These are phyloP conservation scores for Phytophthora melonis DNA, from an alignment of 352 stramenopile species.

Conservation along the genomic window DNA sequence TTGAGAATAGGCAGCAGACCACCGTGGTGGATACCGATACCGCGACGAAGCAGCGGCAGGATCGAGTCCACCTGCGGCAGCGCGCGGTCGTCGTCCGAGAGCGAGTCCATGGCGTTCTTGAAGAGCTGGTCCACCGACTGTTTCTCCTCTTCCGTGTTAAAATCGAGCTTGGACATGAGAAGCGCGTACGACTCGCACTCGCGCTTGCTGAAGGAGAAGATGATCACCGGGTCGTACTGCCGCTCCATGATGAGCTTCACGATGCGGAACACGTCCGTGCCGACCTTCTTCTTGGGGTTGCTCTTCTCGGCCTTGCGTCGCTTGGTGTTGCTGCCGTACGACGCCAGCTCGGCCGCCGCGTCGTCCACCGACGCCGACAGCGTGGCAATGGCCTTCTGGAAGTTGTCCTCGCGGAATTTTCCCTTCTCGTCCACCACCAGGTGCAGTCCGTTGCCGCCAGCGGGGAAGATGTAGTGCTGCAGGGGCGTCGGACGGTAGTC, in stretches of 20 bases:
- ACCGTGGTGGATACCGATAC: conserved; percentile 99
- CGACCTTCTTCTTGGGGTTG: conserved; percentile 93
- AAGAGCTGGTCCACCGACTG: conserved; percentile 97
- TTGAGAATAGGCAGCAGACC: conserved; percentile 99
- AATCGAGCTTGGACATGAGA: conserved; percentile 95
- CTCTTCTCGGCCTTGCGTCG: conserved; percentile 59
- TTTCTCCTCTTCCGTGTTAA: conserved; percentile 99
- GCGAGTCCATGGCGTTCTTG: conserved; percentile 97
- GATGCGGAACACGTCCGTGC: conserved; percentile 97
- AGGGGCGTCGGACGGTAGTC: conserved; percentile 99
- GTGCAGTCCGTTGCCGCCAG: conserved; percentile 96
- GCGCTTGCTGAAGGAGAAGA: conserved; percentile 99
- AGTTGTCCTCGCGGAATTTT: conserved; percentile 98
- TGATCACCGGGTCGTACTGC: conserved; percentile 97
- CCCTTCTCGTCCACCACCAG: conserved; percentile 99
- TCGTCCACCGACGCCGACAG: conserved; percentile 67
- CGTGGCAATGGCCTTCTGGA: conserved; percentile 93
- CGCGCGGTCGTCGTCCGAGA: conserved; percentile 97
- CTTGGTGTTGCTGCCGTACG: conserved; percentile 82
- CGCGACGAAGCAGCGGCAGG: conserved; percentile 96
- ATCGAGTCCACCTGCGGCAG: conserved; percentile 98
- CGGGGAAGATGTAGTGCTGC: conserved; percentile 99
- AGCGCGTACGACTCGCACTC: conserved; percentile 96
- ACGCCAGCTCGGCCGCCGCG: conserved; percentile 80
- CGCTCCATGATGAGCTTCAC: conserved; percentile 99